Conservation (phyloP, 768 basidiomycete genomes). For the Auricularia heimuer region DNA sequence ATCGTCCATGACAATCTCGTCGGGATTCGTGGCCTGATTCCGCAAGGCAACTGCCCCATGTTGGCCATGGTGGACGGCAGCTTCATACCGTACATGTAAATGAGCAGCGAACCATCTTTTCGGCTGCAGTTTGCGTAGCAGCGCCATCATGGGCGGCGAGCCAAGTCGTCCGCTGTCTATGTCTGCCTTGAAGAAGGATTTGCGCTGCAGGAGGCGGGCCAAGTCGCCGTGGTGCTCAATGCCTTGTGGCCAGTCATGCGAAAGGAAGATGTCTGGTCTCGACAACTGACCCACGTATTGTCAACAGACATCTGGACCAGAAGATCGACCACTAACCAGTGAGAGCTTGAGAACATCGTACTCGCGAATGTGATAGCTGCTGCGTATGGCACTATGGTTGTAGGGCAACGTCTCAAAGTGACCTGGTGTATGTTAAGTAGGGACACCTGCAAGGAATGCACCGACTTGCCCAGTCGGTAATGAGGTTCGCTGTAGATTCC, state of each 20-base stretch:
- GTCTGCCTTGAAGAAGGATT: slow-evolving; percentile 69
- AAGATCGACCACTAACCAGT: slow-evolving; percentile 22
- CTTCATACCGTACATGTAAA: slow-evolving; percentile 80
- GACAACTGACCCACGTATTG: slow-evolving; percentile 33
- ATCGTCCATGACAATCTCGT: slow-evolving; percentile 21
- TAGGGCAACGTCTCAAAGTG: slow-evolving; percentile 80
- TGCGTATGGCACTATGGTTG: slow-evolving; percentile 57
- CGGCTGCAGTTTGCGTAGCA: slow-evolving; percentile 64
- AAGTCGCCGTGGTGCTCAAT: slow-evolving; percentile 79
- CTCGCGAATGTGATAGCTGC: slow-evolving; percentile 85
- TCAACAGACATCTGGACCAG: not conserved
- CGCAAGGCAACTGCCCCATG: not conserved
- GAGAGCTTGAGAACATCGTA: slow-evolving; percentile 74
- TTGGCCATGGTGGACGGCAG: slow-evolving; percentile 26
- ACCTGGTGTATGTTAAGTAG: slow-evolving; percentile 24
- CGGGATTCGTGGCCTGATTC: slow-evolving; percentile 11
- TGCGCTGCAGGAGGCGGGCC: slow-evolving; percentile 52
- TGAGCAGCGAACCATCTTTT: slow-evolving; percentile 92
- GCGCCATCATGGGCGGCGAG: slow-evolving; percentile 74
- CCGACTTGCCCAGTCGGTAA: slow-evolving; percentile 45
- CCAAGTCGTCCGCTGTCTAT: slow-evolving; percentile 61
- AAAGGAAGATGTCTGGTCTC: slow-evolving; percentile 68
- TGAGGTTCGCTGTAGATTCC: slow-evolving; percentile 82
- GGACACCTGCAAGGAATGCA: not conserved
- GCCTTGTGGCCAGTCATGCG: slow-evolving; percentile 90